These are phyloP conservation scores for Beauveria australis DNA, from an alignment of 2,329 filamentous ascomycete species.

Conservation along the genomic window DNA sequence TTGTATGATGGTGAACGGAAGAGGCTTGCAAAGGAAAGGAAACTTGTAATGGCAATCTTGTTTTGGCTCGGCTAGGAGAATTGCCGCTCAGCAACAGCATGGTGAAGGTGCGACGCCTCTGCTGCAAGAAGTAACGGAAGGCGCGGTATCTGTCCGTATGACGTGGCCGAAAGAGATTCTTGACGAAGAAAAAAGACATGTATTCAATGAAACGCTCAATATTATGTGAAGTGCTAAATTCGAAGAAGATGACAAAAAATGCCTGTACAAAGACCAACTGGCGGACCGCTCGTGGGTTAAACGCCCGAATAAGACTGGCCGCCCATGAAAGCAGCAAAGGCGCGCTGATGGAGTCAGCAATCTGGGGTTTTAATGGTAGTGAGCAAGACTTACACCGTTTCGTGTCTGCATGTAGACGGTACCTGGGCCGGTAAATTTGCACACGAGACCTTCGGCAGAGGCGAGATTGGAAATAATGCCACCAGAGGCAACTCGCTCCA, in stretches of 20 bases:
- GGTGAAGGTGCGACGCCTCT: neutral
- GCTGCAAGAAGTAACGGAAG: neutral
- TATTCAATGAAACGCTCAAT: neutral
- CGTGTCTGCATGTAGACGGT: slow-evolving; percentile 90
- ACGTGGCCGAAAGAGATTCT: neutral
- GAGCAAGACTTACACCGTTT: slow-evolving; percentile 53
- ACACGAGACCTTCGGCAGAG: slow-evolving; percentile 81
- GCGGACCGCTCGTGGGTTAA: neutral
- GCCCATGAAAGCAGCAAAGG: slow-evolving; percentile 44
- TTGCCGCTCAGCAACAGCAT: neutral
- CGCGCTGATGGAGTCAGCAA: slow-evolving; percentile 29
- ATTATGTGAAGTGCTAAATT: neutral
- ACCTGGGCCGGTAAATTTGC: slow-evolving; percentile 87
- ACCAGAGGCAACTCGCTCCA: slow-evolving; percentile 83
- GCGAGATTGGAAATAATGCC: slow-evolving; percentile 84
- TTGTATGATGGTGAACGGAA: neutral
- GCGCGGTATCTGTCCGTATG: neutral
- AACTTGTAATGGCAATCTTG: neutral
- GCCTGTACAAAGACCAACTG: neutral
- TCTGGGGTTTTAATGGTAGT: neutral
- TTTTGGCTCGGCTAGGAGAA: neutral
- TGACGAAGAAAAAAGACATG: neutral
- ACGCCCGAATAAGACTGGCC: slow-evolving; percentile 33
- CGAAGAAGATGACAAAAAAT: neutral
- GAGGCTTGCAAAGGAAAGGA: neutral